Percentiles rank a stretch among this genome's conserved stretches.
phyloP scores from a whole-genome alignment of 1,139 yeast species.

The Pichia sp. region DNA sequence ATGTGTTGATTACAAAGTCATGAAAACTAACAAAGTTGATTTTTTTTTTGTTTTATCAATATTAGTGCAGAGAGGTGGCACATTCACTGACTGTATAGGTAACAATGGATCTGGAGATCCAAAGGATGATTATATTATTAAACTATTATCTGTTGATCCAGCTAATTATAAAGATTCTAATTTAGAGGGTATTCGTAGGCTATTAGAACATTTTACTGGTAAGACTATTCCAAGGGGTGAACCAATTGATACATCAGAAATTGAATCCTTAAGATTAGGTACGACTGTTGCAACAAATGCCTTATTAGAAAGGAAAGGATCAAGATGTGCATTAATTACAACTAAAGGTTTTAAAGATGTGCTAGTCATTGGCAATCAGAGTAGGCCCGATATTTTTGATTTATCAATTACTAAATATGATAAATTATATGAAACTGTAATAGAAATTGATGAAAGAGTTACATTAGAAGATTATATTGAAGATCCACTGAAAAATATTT shows the following conservation, averaged over 20 bases:
- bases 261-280: slow-evolving; percentile 64
- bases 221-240: slow-evolving; percentile 42
- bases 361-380: slow-evolving; percentile 63
- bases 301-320: slow-evolving; percentile 61
- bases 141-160: slow-evolving; percentile 82
- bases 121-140: slow-evolving; percentile 44
- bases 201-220: slow-evolving; percentile 55
- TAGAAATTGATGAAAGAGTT: slow-evolving; percentile 68
- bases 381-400: slow-evolving; percentile 66
- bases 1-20: too few species aligned
- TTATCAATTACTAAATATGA: slow-evolving; percentile 52
- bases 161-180: slow-evolving; percentile 84
- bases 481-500: slow-evolving; percentile 39
- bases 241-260: slow-evolving; percentile 38
- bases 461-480: slow-evolving; percentile 63
- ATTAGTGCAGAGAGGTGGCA: slow-evolving; percentile 16
- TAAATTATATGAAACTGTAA: slow-evolving; percentile 55
- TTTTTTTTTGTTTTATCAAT: not conserved
- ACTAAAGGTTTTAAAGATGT: slow-evolving; percentile 65
- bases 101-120: slow-evolving; percentile 15
- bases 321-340: slow-evolving; percentile 53
- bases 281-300: slow-evolving; percentile 80
- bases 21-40: not conserved
- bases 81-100: slow-evolving; percentile 20
- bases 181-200: slow-evolving; percentile 78